Base-by-base conservation (phyloP, 1,139 yeast species). In the Scheffersomyces quercinus region DNA sequence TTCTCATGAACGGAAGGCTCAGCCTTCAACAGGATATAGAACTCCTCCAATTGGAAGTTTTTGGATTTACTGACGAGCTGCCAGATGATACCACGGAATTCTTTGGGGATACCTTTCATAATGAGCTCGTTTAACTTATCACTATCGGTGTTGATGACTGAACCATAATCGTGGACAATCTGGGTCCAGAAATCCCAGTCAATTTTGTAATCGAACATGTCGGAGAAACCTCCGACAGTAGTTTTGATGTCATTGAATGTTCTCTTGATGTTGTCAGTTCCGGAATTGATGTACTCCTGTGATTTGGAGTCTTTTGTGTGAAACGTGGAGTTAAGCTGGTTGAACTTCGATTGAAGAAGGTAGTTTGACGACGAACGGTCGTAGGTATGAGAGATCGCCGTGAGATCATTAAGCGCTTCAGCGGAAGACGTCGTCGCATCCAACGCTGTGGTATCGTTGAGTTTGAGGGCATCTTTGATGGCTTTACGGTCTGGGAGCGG, bases 121-220 rank as follows among this genome's bases (percentile, higher is more conserved):
- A 93, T 79, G 35, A 85, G 81, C 35, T 67, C 62, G 38, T 84
- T 79, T 48, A 90, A 70, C 50, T 75, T 76, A 11, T 76, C 76
- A 1, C 91, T 83, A 29, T 82, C 81, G 30, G 76, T 68, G 39
- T 76, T 70, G 2, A 89, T 89, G n/a, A 86, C 83, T 1, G 67
- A 59, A 28, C 82, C 74, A 58, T 88, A 90, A 59, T 87, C 85
- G 51, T 84, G 81, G 7, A 89, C 89, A 12, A 90, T 87, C 34
- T 72, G 72, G 5, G 89, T 80, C 98, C 98, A 93, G 58, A 88
- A 85, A 38, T 85, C 88, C 97, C 97, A 90, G 60, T 88, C 91
- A 36, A 60, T 68, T 38, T 63, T 58, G 51, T 65, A 60, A 26
- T 77, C 71, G 37, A 69, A 57, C 52, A 69, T 56, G 39, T 72